Evolutionary conservation across 1,284 basidiomycete genomes (phyloP), one percentile per base, ranked within the genome.

Genomic region (Pseudozyma thailandica): DNA sequence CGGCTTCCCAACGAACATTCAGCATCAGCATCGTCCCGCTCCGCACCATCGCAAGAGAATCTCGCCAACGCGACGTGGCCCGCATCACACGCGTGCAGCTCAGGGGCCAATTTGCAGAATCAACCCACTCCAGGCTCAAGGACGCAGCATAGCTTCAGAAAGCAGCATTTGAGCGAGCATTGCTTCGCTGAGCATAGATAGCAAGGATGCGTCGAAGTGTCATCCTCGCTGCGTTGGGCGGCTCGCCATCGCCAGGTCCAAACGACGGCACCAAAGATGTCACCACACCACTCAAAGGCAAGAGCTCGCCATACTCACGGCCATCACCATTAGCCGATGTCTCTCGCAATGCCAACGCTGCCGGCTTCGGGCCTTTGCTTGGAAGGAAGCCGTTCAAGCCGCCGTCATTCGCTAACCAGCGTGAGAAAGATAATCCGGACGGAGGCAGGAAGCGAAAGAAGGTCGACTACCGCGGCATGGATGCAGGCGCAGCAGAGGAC

Each of bases 331-430:
- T 69, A 7, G 44, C 57, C 7, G 71, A 73, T 23, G 35, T 59
- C 37, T 64, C 65, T 6, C 61, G 65, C 31, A 73, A 58, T 27
- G 76, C 76, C 37, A 76, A 68, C 25, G 76, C 74, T 20, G 79
- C 74, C 18, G 77, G 77, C 1, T 81, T 72, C 41, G 78, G 76
- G 8, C 58, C 74, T 0, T 62, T 77, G 2, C 61, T 77, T 1
- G 77, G 74, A 4, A 50, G 71, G 21, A 82, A 82, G 42, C 79
- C 79, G 4, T 82, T 82, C 70, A 81, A 81, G 51, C 31, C 78
- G 5, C 81, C 81, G 3, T 70, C 68, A 0, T 70, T 69, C 35
- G 73, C 72, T 37, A 65, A 70, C 12, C 62, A 64, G 44, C 50
- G 58, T 35, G 51, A 70, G 16, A 58, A 54, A 35, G 51, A 63